A percentile compares a stretch with the other conserved stretches of the same genome.
Evolutionary conservation across 768 basidiomycete genomes (phyloP).

Genomic region (Pisolithus orientalis): DNA sequence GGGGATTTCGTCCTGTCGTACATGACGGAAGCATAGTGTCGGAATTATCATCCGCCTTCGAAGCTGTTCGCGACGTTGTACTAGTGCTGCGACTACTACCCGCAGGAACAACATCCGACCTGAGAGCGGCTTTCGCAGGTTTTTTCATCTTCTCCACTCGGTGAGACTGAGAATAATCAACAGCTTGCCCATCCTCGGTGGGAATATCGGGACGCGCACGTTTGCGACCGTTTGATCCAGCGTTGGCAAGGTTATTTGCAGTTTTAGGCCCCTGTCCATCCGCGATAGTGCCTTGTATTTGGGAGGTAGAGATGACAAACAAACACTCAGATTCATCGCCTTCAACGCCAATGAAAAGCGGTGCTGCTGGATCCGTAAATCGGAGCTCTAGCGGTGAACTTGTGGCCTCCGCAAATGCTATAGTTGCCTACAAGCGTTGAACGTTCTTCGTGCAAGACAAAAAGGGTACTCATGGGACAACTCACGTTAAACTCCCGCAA

Average conservation of each 20-base stretch:
- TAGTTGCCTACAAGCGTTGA: slow-evolving; percentile 53
- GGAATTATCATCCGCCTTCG: slow-evolving; percentile 12
- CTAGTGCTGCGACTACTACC: neutral
- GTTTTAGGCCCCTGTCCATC: slow-evolving; percentile 8
- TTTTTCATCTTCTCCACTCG: slow-evolving; percentile 36
- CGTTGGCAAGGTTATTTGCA: slow-evolving; percentile 10
- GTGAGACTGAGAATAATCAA: slow-evolving; percentile 15
- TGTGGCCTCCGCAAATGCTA: slow-evolving; percentile 72
- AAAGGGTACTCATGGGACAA: neutral
- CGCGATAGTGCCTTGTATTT: slow-evolving; percentile 34
- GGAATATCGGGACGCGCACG: slow-evolving; percentile 14
- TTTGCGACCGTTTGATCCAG: slow-evolving; percentile 13
- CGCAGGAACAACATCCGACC: slow-evolving; percentile 18
- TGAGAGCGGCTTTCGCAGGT: slow-evolving; percentile 32
- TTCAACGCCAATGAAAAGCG: slow-evolving; percentile 74
- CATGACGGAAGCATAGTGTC: slow-evolving; percentile 34
- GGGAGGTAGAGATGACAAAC: slow-evolving; percentile 77
- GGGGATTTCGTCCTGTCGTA: slow-evolving; percentile 10
- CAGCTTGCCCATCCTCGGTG: slow-evolving; percentile 23
- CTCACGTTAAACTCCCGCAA: slow-evolving; percentile 77
- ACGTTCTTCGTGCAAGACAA: neutral
- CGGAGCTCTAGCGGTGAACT: slow-evolving; percentile 59
- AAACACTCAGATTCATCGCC: slow-evolving; percentile 58
- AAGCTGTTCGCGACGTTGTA: slow-evolving; percentile 1
- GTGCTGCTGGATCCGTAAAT: slow-evolving; percentile 68